Evolutionary conservation across 169 alveolate genomes (phyloP).

Genomic region (Amoebophrya sp.): DNA sequence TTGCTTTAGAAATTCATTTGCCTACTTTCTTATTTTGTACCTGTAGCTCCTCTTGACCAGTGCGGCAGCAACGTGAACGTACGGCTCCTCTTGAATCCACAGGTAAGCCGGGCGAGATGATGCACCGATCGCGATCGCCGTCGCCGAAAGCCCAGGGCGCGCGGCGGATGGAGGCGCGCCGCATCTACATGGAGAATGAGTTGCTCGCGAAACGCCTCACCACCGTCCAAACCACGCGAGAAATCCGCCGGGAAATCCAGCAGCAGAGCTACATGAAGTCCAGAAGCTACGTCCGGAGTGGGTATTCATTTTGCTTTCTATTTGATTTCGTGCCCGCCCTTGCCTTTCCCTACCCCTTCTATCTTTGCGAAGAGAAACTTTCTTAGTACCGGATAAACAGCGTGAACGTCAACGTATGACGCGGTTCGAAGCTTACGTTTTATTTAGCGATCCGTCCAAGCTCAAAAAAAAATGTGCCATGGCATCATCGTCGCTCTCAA

Average conservation of each 20-base stretch:
- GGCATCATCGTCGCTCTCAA: not conserved
- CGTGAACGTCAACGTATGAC: no score
- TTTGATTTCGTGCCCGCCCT: not conserved
- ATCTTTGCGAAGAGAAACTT: no score
- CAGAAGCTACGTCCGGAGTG: not conserved
- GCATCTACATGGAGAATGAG: not conserved
- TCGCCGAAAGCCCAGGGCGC: not conserved
- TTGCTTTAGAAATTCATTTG: no score
- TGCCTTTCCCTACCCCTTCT: not conserved
- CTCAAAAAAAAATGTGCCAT: no score
- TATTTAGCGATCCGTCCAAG: no score
- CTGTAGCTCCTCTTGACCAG: no score
- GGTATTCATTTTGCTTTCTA: not conserved
- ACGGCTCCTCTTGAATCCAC: no score
- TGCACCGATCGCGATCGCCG: not conserved
- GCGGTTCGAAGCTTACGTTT: no score
- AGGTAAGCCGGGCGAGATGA: not conserved
- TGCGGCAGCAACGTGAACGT: no score
- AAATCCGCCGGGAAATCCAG: not conserved
- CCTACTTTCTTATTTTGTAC: no score
- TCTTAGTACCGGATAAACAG: no score
- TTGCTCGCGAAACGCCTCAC: not conserved
- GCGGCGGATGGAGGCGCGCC: not conserved
- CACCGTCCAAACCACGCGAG: not conserved
- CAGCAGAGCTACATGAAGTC: not conserved